phyloP scores from a whole-genome alignment of 148 eudicot genomes.

The Cornus kousa region DNA sequence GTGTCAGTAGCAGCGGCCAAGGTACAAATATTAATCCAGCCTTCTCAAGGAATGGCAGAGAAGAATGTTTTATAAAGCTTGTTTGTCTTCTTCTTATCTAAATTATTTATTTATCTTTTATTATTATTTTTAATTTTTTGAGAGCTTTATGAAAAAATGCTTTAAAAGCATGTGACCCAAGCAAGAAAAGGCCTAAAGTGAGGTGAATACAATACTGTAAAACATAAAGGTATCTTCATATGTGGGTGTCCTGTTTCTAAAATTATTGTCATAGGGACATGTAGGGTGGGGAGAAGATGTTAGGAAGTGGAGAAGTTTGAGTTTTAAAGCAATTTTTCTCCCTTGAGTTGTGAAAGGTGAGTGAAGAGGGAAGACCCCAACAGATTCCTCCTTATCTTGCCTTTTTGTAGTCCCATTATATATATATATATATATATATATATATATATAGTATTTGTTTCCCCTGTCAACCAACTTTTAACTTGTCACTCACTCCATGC shows the following conservation, averaged over 20 bases:
- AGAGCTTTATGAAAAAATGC: not conserved
- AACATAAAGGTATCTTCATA: not conserved
- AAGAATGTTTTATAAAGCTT: not conserved
- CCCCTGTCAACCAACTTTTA: not conserved
- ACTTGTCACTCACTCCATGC: too few relatives aligned
- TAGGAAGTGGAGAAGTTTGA: not conserved
- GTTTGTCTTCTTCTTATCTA: not conserved
- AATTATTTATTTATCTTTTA: too few relatives aligned
- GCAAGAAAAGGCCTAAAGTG: conserved; percentile 1
- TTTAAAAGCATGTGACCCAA: not conserved
- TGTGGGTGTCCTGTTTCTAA: not conserved
- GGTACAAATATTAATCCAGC: not conserved
- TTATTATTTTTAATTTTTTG: too few relatives aligned
- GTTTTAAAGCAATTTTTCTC: not conserved
- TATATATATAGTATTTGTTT: too few relatives aligned
- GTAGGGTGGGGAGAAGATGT: conserved; percentile 7
- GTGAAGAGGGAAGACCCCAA: not conserved
- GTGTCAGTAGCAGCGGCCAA: too few relatives aligned
- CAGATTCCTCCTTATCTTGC: conserved; percentile 2
- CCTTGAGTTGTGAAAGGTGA: not conserved
- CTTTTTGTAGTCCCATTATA: too few relatives aligned
- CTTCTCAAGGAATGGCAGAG: not conserved
- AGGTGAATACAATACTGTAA: conserved; percentile 3
- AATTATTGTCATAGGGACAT: not conserved
- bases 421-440: too few relatives aligned